Evolutionary conservation across 2,329 filamentous ascomycete genomes (phyloP).

Genomic region (Claviceps quebecensis): DNA sequence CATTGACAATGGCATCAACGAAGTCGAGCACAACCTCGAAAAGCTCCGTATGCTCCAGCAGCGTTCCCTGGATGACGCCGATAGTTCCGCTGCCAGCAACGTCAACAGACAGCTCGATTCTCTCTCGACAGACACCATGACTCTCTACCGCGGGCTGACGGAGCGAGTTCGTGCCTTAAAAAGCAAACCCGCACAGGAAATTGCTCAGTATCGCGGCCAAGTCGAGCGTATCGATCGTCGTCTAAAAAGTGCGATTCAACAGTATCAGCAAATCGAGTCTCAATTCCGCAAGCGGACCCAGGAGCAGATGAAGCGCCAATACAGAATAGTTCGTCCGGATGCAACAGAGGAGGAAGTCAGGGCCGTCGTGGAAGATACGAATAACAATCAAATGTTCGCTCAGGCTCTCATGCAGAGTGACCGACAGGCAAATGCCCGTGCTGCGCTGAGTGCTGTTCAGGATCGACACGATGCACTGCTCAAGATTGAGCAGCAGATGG

Average conservation of each 20-base stretch:
- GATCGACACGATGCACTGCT: constrained; percentile 75
- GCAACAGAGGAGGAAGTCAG: constrained; percentile 67
- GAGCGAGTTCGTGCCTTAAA: constrained; percentile 73
- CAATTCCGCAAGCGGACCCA: constrained; percentile 67
- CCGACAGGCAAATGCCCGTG: constrained; percentile 66
- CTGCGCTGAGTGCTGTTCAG: constrained; percentile 65
- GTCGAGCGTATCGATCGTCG: constrained; percentile 68
- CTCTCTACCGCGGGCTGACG: constrained; percentile 64
- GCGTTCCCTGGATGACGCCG: constrained; percentile 59
- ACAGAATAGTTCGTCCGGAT: constrained; percentile 75
- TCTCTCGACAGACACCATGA: constrained; percentile 68
- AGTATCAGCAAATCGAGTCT: constrained; percentile 69
- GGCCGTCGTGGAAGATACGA: constrained; percentile 56
- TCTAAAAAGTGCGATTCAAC: constrained; percentile 66
- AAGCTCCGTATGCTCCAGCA: constrained; percentile 59
- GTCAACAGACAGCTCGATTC: constrained; percentile 57
- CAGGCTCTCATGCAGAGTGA: constrained; percentile 73
- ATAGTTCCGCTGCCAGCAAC: constrained; percentile 52
- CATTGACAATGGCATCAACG: constrained; percentile 63
- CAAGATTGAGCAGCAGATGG: constrained; percentile 85
- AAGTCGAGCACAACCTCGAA: constrained; percentile 58
- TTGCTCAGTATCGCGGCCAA: constrained; percentile 62
- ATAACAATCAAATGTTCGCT: constrained; percentile 75
- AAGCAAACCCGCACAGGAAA: constrained; percentile 60
- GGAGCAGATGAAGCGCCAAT: constrained; percentile 78